Evolutionary conservation across 768 basidiomycete genomes (phyloP), one percentile per base, ranked within the genome.

Genomic region (Suillus subalutaceus): DNA sequence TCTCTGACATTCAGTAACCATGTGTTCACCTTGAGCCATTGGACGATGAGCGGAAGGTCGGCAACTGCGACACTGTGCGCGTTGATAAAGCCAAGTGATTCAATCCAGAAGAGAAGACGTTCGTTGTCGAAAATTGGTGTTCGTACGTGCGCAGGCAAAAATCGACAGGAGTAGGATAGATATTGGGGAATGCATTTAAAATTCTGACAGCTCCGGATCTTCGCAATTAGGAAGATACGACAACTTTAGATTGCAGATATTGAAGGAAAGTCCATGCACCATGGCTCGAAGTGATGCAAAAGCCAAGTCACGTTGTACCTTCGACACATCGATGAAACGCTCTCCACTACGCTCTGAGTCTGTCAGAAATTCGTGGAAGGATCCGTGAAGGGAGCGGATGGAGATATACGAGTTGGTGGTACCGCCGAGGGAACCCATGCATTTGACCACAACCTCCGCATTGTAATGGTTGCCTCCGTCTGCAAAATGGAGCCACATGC

Each of bases 311-410:
- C 16, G 16, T 16, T 16, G 16, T 16, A 16, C 41, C 6, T 43
- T 43, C 41, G 16, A 43, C 41, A 43, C 15, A 43, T 43, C 41
- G 6, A 16, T 43, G 1, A 6, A 43, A 43, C 3, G 6, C 16
- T 43, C 6, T 7, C 41, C 41, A 4, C 40, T 43, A 6, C 15
- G 41, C 16, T 16, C 15, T 16, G 16, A 1, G 44, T 70, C 64
- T 3, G 46, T 64, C 12, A 74, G 66, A 61, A 72, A 78, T 32
- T 78, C 76, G 18, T 40, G 59, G 65, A 77, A 74, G 3, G 76
- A 77, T 20, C 72, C 56, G 53, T 77, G 76, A 15, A 75, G 65
- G 9, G 70, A 63, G n/a, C 58, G 66, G 43, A 74, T 63, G 4
- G 65, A 62, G 12, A 7, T 18, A 3, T 44, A 52, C 13, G 48